These are phyloP conservation scores for Crithidia thermophila DNA, from an alignment of 208 protist species.

Conservation along the genomic window DNA sequence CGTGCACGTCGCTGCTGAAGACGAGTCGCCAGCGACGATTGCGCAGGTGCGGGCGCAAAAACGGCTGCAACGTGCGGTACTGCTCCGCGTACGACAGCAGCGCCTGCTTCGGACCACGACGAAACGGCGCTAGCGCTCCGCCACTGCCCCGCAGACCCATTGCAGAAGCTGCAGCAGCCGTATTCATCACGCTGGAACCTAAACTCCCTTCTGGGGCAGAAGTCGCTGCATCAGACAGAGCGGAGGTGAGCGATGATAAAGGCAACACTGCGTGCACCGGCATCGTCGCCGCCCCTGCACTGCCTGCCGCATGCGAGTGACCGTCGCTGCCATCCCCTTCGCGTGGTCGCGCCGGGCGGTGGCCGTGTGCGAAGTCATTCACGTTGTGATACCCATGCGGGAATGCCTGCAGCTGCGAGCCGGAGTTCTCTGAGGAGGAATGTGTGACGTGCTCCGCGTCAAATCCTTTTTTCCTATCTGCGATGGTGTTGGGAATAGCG, in stretches of 20 bases:
- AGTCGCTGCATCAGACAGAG: too few species aligned
- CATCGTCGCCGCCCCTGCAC: neutral
- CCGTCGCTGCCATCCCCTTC: neutral
- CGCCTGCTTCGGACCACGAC: conserved; percentile 9
- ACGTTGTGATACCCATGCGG: neutral
- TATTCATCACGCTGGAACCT: too few species aligned
- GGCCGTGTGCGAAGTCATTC: neutral
- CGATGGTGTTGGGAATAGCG: neutral
- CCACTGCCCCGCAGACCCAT: neutral
- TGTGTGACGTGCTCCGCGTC: neutral
- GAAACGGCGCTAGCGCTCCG: neutral
- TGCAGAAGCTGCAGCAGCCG: neutral
- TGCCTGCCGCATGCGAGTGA: neutral
- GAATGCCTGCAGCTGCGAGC: neutral
- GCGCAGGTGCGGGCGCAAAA: neutral
- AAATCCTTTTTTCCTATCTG: neutral
- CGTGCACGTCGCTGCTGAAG: conserved; percentile 30
- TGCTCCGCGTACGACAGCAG: conserved; percentile 25
- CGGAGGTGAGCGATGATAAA: too few species aligned
- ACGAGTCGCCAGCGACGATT: conserved; percentile 29
- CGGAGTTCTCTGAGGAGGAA: neutral
- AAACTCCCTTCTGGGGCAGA: too few species aligned
- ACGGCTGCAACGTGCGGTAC: conserved; percentile 24
- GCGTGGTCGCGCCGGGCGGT: neutral
- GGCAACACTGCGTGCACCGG: too few species aligned